phyloP scores from a whole-genome alignment of 148 eudicot genomes.

The Spergularia marina region DNA sequence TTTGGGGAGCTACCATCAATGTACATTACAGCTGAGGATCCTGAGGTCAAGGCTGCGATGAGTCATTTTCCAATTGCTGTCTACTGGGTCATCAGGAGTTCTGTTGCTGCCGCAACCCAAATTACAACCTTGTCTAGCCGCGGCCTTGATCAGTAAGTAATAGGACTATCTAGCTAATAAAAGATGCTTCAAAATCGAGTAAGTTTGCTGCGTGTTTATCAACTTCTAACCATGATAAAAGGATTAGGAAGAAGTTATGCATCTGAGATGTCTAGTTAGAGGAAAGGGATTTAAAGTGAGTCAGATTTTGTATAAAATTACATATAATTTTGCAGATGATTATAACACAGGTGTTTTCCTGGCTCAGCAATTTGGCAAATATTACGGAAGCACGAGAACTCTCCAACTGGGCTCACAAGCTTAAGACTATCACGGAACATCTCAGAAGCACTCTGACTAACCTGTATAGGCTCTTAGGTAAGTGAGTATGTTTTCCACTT shows the following conservation, averaged over 20 bases:
- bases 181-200: background rate
- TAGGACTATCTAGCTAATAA: background rate
- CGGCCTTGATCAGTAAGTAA: constrained; percentile 38
- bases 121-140: constrained; percentile 35
- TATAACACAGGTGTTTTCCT: background rate
- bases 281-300: too few species aligned
- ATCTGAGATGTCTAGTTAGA: too few species aligned
- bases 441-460: constrained; percentile 33
- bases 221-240: background rate
- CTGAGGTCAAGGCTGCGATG: constrained; percentile 28
- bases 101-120: constrained; percentile 36
- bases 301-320: too few species aligned
- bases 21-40: constrained; percentile 30
- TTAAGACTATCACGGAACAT: constrained; percentile 44
- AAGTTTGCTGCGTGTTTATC: too few species aligned
- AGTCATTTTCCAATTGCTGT: constrained; percentile 45
- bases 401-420: constrained; percentile 57
- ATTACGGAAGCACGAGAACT: constrained; percentile 53
- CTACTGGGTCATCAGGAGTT: constrained; percentile 42
- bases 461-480: constrained; percentile 45
- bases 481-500: background rate
- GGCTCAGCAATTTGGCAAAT: constrained; percentile 36
- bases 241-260: too few species aligned
- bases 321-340: background rate
- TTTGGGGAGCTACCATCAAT: constrained; percentile 31